Evolutionary conservation across 371 early-diverging fungal genomes (phyloP).

Genomic region (Rhizopus sp.): DNA sequence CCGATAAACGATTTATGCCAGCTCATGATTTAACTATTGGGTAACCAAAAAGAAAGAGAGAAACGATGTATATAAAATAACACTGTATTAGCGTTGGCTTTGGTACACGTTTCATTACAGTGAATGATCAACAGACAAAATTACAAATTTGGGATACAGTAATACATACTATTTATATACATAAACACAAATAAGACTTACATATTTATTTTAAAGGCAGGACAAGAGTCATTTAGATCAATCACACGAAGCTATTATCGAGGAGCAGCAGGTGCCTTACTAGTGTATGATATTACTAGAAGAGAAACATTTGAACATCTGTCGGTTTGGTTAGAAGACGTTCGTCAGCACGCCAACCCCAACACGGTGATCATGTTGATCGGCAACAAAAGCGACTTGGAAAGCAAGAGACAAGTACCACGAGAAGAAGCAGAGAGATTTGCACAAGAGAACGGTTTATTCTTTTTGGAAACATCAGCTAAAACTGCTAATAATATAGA

Average conservation of each 20-base stretch:
- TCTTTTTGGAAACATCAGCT: slow-evolving; percentile 94
- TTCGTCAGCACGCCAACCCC: slow-evolving; percentile 86
- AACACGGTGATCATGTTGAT: slow-evolving; percentile 91
- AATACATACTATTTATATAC: slow-evolving; percentile 27
- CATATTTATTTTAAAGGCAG: slow-evolving; percentile 57
- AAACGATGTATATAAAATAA: slow-evolving; percentile 1
- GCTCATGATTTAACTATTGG: slow-evolving; percentile 88
- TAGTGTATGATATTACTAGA: slow-evolving; percentile 67
- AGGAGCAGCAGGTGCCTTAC: slow-evolving; percentile 94
- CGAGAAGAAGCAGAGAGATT: slow-evolving; percentile 88
- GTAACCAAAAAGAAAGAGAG: slow-evolving; percentile 31
- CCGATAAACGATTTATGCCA: slow-evolving; percentile 82
- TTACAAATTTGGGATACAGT: slow-evolving; percentile 99
- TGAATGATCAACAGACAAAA: slow-evolving; percentile 85
- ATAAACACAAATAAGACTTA: background rate
- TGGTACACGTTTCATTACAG: slow-evolving; percentile 79
- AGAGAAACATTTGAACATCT: slow-evolving; percentile 91
- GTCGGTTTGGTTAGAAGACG: slow-evolving; percentile 91
- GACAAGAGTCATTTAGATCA: slow-evolving; percentile 95
- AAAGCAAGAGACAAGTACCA: slow-evolving; percentile 78
- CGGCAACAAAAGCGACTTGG: slow-evolving; percentile 95
- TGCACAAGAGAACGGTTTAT: slow-evolving; percentile 81
- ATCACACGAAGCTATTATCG: slow-evolving; percentile 97
- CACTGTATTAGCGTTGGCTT: slow-evolving; percentile 68
- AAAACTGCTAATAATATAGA: slow-evolving; percentile 93